Evolutionary conservation across 129 eudicot genomes (phyloP).

Genomic region (Heracleum sosnowskyi): DNA sequence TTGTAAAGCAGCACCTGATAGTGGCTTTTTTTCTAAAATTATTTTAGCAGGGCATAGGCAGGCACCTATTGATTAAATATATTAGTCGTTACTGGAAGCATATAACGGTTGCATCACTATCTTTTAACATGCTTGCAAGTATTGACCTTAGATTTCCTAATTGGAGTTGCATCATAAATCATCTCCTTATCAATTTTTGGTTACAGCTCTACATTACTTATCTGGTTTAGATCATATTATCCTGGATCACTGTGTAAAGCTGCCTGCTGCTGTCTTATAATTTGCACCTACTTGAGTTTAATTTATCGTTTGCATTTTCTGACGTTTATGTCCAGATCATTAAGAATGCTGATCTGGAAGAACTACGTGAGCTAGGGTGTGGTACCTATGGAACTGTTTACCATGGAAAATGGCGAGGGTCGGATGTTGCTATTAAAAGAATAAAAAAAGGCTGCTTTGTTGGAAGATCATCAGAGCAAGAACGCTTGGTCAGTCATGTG

Average conservation of each 20-base stretch:
- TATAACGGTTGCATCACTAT: not conserved
- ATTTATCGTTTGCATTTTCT: not conserved
- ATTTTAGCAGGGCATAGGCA: not conserved
- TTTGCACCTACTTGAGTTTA: not conserved
- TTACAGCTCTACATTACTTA: not conserved
- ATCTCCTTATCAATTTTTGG: not conserved
- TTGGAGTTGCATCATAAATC: not conserved
- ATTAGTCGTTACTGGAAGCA: not conserved
- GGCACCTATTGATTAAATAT: not conserved
- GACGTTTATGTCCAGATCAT: slow-evolving; percentile 44
- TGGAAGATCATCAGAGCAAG: slow-evolving; percentile 84
- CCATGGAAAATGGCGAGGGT: slow-evolving; percentile 89
- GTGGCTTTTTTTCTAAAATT: not conserved
- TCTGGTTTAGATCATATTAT: not conserved
- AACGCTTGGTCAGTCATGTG: slow-evolving; percentile 60
- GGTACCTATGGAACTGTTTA: slow-evolving; percentile 94
- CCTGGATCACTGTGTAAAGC: not conserved
- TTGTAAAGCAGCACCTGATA: not conserved
- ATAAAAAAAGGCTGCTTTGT: slow-evolving; percentile 75
- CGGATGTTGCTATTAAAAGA: slow-evolving; percentile 90
- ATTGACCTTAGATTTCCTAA: not conserved
- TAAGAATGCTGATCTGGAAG: slow-evolving; percentile 89
- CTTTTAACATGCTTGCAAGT: not conserved
- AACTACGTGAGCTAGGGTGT: slow-evolving; percentile 75
- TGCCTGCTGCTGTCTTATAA: not conserved